Evolutionary conservation across 768 basidiomycete genomes (phyloP).

Genomic region (Trametes sanguinea): DNA sequence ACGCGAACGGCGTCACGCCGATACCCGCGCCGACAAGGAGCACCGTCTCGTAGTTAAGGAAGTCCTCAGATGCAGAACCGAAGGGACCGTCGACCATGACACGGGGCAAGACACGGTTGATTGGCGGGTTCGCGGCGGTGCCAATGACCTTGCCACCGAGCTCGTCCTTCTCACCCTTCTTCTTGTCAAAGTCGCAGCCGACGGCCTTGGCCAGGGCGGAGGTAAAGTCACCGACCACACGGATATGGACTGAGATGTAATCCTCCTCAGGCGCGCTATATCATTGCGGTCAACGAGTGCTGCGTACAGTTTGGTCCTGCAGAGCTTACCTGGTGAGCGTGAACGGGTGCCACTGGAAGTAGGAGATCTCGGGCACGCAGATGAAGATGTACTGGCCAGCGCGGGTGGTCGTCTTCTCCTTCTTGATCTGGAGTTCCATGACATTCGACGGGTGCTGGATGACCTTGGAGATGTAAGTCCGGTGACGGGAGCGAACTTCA

Average conservation of each 20-base stretch:
- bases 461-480: constrained; percentile 92
- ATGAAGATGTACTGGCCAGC: constrained; percentile 96
- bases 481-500: constrained; percentile 87
- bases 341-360: constrained; percentile 98
- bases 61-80: constrained; percentile 90
- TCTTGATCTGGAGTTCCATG: constrained; percentile 96
- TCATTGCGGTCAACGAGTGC: not conserved
- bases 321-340: constrained; percentile 75
- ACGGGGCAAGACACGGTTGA: constrained; percentile 79
- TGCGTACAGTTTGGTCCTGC: too few relatives aligned
- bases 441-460: constrained; percentile 95
- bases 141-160: constrained; percentile 63
- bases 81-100: constrained; percentile 98
- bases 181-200: constrained; percentile 77
- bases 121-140: constrained; percentile 53
- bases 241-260: constrained; percentile 92
- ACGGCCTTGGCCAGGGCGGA: constrained; percentile 75
- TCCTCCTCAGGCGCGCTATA: constrained; percentile 90
- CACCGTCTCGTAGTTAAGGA: constrained; percentile 85
- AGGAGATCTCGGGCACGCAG: constrained; percentile 86
- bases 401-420: constrained; percentile 80
- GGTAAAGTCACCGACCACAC: constrained; percentile 91
- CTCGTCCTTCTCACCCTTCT: constrained; percentile 48
- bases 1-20: constrained; percentile 95
- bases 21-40: constrained; percentile 93